These are phyloP conservation scores for Chloris gayana DNA, from an alignment of 176 grass and related monocot species.

Conservation along the genomic window DNA sequence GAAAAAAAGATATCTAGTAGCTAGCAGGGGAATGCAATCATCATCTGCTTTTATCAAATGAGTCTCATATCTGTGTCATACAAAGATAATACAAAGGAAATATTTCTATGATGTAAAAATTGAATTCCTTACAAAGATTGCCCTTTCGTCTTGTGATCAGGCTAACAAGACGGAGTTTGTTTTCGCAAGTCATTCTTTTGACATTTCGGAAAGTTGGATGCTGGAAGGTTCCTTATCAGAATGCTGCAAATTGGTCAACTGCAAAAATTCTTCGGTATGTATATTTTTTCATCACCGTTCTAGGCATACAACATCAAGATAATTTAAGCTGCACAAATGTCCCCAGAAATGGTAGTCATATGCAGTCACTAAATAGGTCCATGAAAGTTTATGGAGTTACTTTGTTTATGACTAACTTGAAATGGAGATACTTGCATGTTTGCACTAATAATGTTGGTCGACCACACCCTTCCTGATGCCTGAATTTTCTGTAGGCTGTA, in stretches of 20 bases:
- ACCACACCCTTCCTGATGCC: background rate
- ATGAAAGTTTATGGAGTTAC: background rate
- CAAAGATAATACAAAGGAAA: background rate
- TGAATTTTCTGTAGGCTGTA: constrained; percentile 46
- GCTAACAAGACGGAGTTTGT: constrained; percentile 74
- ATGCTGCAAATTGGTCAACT: constrained; percentile 74
- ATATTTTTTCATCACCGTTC: constrained; percentile 14
- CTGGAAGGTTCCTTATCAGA: constrained; percentile 74
- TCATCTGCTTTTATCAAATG: background rate
- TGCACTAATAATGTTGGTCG: background rate
- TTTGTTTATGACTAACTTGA: background rate
- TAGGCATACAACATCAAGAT: background rate
- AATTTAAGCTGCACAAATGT: background rate
- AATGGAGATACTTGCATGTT: background rate
- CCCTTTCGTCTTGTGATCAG: constrained; percentile 37
- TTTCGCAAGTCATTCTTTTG: constrained; percentile 82
- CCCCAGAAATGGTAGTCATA: background rate
- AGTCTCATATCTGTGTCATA: background rate
- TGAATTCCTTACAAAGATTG: constrained; percentile 14
- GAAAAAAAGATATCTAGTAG: too few species aligned
- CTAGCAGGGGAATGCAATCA: background rate
- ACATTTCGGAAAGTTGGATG: constrained; percentile 85
- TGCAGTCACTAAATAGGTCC: background rate
- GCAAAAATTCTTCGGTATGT: constrained; percentile 79
- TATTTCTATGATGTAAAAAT: background rate